Conservation (phyloP, 768 basidiomycete species). For the Rhodosporidiobolus sp. region DNA sequence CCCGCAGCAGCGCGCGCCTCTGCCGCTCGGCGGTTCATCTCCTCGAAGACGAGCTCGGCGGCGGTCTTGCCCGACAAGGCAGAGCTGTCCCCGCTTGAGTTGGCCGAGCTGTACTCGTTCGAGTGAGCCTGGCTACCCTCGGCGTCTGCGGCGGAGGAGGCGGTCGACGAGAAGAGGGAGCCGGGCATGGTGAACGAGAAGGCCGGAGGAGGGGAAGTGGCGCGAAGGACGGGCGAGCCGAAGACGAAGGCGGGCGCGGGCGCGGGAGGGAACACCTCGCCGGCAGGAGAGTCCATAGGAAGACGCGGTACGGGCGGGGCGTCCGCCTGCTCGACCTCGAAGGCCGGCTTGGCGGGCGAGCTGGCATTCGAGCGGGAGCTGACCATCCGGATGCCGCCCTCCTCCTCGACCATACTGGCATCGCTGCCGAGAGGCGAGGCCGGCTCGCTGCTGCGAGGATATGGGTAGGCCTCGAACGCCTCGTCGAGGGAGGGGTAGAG, state of each 20-base stretch:
- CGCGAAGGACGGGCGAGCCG: not conserved
- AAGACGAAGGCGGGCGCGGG: slow-evolving; percentile 4
- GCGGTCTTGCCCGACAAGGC: not conserved
- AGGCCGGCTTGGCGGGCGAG: not conserved
- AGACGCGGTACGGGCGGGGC: not conserved
- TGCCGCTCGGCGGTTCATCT: slow-evolving; percentile 23
- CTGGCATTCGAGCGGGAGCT: not conserved
- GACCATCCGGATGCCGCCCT: slow-evolving; percentile 13
- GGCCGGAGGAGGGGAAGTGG: not conserved
- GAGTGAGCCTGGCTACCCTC: too few species aligned
- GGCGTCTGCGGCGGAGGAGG: not conserved
- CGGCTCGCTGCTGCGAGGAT: not conserved
- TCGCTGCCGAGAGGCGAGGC: not conserved
- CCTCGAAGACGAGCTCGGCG: slow-evolving; percentile 10
- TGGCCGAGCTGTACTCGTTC: not conserved
- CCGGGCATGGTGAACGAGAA: slow-evolving; percentile 23
- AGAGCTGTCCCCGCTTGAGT: not conserved
- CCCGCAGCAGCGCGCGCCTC: not conserved
- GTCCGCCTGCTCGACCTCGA: not conserved
- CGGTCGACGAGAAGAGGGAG: slow-evolving; percentile 1
- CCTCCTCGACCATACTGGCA: not conserved
- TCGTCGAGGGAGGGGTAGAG: slow-evolving; percentile 10
- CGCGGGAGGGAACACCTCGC: not conserved
- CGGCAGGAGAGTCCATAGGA: not conserved
- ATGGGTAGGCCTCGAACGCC: not conserved